Percentiles rank a stretch among this genome's conserved stretches.
These are phyloP conservation scores for Nidula microcarpa DNA, from an alignment of 768 basidiomycete species.

Conservation along the genomic window DNA sequence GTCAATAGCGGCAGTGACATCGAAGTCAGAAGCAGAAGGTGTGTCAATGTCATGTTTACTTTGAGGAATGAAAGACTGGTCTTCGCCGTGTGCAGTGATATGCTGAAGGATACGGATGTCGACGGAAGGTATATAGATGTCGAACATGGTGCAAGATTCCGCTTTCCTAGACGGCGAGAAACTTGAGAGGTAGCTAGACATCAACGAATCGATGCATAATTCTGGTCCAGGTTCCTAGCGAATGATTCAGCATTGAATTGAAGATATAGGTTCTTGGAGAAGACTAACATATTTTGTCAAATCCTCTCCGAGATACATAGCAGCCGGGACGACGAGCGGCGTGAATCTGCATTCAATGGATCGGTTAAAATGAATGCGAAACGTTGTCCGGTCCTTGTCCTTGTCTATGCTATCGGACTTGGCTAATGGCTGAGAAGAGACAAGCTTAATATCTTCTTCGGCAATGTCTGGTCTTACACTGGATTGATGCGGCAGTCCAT, in stretches of 20 bases:
- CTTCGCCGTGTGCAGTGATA: slow-evolving; percentile 30
- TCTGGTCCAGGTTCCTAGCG: slow-evolving; percentile 29
- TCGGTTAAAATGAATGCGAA: slow-evolving; percentile 36
- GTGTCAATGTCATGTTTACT: slow-evolving; percentile 9
- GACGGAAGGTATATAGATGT: slow-evolving; percentile 35
- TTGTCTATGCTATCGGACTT: slow-evolving; percentile 11
- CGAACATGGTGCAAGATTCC: slow-evolving; percentile 27
- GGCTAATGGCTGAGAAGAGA: neutral
- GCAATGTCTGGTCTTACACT: neutral
- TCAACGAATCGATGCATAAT: slow-evolving; percentile 36
- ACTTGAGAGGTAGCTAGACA: slow-evolving; percentile 32
- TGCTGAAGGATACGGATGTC: slow-evolving; percentile 46
- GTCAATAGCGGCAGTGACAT: slow-evolving; percentile 24
- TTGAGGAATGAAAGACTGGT: slow-evolving; percentile 21
- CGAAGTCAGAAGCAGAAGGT: slow-evolving; percentile 24
- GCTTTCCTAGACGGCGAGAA: slow-evolving; percentile 18
- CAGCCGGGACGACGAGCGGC: slow-evolving; percentile 48
- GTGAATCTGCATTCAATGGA: slow-evolving; percentile 44
- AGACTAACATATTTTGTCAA: slow-evolving; percentile 39
- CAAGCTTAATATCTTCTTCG: neutral
- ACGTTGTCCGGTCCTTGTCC: slow-evolving; percentile 26
- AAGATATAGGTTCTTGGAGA: neutral
- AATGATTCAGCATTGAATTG: neutral
- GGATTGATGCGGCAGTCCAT: too few relatives aligned
- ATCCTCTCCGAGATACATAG: slow-evolving; percentile 44